A percentile compares a stretch with the other conserved stretches of the same genome.
phyloP scores from a whole-genome alignment of 2,329 filamentous ascomycete genomes.

The Aspergillus arachidicola region DNA sequence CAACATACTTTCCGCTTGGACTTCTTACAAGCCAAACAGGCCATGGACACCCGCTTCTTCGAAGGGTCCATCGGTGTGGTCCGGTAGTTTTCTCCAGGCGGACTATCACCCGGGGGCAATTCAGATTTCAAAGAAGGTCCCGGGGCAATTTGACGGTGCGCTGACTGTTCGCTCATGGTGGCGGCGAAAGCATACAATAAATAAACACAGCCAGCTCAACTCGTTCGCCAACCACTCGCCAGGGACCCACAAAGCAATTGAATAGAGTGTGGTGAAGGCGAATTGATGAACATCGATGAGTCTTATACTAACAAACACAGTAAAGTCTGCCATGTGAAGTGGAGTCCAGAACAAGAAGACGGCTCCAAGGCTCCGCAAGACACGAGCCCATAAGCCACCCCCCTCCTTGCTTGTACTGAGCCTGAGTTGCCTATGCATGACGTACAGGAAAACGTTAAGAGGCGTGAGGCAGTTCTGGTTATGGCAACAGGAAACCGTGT shows the following conservation, averaged over 20 bases:
- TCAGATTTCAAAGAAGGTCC: slow-evolving; percentile 22
- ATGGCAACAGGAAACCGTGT: slow-evolving; percentile 16
- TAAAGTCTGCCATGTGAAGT: slow-evolving; percentile 3
- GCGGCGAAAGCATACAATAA: slow-evolving; percentile 5
- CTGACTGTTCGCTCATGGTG: slow-evolving; percentile 24
- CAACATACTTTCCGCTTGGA: slow-evolving; percentile 41
- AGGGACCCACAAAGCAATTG: background rate
- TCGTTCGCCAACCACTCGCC: background rate
- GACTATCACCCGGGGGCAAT: slow-evolving; percentile 9
- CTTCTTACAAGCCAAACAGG: slow-evolving; percentile 44
- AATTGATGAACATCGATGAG: background rate
- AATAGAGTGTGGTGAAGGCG: background rate
- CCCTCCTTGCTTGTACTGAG: background rate
- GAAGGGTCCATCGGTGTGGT: slow-evolving; percentile 15
- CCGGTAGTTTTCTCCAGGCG: slow-evolving; percentile 13
- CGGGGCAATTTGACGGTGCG: slow-evolving; percentile 28
- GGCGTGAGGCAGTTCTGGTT: slow-evolving; percentile 15
- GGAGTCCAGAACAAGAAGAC: background rate
- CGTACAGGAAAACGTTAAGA: slow-evolving; percentile 16
- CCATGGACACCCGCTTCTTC: slow-evolving; percentile 44
- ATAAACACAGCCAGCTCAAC: slow-evolving; percentile 9
- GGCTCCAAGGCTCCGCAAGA: background rate
- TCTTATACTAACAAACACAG: slow-evolving; percentile 3
- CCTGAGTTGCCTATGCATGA: slow-evolving; percentile 21
- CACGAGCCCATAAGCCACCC: background rate